phyloP scores from a whole-genome alignment of 2,329 filamentous ascomycete species.

The Trichoderma sp. region DNA sequence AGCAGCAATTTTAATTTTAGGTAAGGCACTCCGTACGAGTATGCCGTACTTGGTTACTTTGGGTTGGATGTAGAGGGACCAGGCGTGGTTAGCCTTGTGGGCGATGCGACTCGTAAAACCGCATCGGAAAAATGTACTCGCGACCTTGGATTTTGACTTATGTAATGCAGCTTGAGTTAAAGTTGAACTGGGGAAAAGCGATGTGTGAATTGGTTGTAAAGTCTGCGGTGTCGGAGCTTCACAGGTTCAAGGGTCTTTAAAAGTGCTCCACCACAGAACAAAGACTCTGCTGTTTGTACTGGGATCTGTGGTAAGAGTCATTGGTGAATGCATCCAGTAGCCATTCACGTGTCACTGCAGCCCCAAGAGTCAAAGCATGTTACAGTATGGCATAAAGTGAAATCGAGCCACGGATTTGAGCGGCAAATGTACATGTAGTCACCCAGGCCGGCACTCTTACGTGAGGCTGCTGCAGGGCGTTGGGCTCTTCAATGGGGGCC shows the following conservation, averaged over 20 bases:
- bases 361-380: background rate
- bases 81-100: background rate
- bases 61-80: background rate
- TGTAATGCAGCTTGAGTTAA: background rate
- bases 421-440: background rate
- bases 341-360: background rate
- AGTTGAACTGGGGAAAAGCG: background rate
- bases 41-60: background rate
- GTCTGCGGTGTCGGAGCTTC: conserved; percentile 17
- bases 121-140: conserved; percentile 1
- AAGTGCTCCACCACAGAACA: background rate
- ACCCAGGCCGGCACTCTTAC: conserved; percentile 7
- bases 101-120: background rate
- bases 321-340: background rate
- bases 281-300: background rate
- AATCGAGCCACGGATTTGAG: background rate
- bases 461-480: background rate
- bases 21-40: background rate
- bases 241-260: background rate
- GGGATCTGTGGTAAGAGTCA: background rate
- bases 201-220: background rate
- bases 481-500: background rate
- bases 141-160: background rate
- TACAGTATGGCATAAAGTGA: background rate
- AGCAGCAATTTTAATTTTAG: background rate